These are phyloP conservation scores for Hapsidospora chrysogenum DNA, from an alignment of 495 filamentous ascomycete species.

Conservation along the genomic window DNA sequence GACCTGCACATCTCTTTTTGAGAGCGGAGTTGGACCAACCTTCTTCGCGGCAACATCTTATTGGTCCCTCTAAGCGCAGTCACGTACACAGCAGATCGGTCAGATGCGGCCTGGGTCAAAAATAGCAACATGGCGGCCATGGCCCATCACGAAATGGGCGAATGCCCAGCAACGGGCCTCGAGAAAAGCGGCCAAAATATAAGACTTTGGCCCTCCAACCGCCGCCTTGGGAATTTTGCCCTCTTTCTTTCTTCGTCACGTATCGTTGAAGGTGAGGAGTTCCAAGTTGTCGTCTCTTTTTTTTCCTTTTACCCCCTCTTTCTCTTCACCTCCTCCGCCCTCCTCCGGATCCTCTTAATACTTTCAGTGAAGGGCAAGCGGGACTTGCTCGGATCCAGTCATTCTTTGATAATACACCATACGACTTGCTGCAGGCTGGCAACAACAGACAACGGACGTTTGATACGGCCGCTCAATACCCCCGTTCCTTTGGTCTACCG, in stretches of 20 bases:
- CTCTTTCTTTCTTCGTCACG: slow-evolving; percentile 9
- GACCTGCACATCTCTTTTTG: slow-evolving; percentile 1
- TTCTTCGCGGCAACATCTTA: too few species aligned
- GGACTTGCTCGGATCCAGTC: slow-evolving; percentile 36
- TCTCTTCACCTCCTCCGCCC: slow-evolving; percentile 13
- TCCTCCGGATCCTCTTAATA: slow-evolving; percentile 1
- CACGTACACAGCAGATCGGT: slow-evolving; percentile 1
- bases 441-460: background rate
- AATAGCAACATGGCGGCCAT: slow-evolving; percentile 11
- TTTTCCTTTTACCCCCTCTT: slow-evolving; percentile 6
- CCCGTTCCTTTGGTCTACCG: too few species aligned
- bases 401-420: slow-evolving; percentile 23
- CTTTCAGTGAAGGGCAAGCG: slow-evolving; percentile 28
- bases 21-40: too few species aligned
- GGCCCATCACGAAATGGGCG: slow-evolving; percentile 8
- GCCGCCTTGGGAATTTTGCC: slow-evolving; percentile 8
- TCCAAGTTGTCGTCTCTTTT: slow-evolving; percentile 21
- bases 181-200: slow-evolving; percentile 21
- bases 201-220: slow-evolving; percentile 29
- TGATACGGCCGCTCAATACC: background rate
- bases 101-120: slow-evolving; percentile 8
- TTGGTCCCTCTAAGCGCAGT: slow-evolving; percentile 28
- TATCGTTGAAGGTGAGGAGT: slow-evolving; percentile 20
- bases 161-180: slow-evolving; percentile 4
- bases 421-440: slow-evolving; percentile 3